phyloP scores from a whole-genome alignment of 2,329 filamentous ascomycete species.

The Conoideocrella luteorostrata region DNA sequence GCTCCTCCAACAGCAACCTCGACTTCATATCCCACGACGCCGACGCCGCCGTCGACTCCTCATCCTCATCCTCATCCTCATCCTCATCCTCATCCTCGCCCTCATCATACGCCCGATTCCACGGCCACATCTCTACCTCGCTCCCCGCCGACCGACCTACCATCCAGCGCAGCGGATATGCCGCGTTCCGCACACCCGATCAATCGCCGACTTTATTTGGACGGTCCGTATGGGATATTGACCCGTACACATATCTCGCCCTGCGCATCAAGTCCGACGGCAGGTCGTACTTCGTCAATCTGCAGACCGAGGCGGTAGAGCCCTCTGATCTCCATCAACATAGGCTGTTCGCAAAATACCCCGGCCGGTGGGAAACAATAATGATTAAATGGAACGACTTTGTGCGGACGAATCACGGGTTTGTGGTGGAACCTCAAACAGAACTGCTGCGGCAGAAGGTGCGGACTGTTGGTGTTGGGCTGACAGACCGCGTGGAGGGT shows the following conservation, averaged over 20 bases:
- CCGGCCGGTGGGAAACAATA: slow-evolving; percentile 93
- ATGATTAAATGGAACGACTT: slow-evolving; percentile 87
- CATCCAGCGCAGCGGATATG: slow-evolving; percentile 76
- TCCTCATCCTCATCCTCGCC: slow-evolving; percentile 15
- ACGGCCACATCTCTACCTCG: slow-evolving; percentile 80
- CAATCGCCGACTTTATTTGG: slow-evolving; percentile 77
- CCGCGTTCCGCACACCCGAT: slow-evolving; percentile 81
- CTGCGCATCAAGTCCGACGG: slow-evolving; percentile 87
- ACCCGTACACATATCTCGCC: slow-evolving; percentile 81
- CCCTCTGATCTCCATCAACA: slow-evolving; percentile 97
- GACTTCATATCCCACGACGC: too few species aligned
- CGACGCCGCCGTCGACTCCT: background rate
- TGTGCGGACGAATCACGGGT: slow-evolving; percentile 87
- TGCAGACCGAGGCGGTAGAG: slow-evolving; percentile 90
- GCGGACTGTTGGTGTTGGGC: slow-evolving; percentile 74
- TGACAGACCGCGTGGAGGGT: slow-evolving; percentile 84
- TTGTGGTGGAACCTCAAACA: slow-evolving; percentile 86
- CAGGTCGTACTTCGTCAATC: slow-evolving; percentile 86
- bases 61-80: slow-evolving; percentile 17
- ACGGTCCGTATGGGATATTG: slow-evolving; percentile 78
- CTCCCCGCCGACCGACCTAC: slow-evolving; percentile 70
- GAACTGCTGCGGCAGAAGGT: slow-evolving; percentile 85
- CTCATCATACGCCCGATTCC: slow-evolving; percentile 64
- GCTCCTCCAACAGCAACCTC: slow-evolving; percentile 69
- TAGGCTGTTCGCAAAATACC: slow-evolving; percentile 68